A percentile compares a stretch with the other conserved stretches of the same genome.
Conservation (phyloP, 2,329 filamentous ascomycete species). For the Paramyrothecium sp. region DNA sequence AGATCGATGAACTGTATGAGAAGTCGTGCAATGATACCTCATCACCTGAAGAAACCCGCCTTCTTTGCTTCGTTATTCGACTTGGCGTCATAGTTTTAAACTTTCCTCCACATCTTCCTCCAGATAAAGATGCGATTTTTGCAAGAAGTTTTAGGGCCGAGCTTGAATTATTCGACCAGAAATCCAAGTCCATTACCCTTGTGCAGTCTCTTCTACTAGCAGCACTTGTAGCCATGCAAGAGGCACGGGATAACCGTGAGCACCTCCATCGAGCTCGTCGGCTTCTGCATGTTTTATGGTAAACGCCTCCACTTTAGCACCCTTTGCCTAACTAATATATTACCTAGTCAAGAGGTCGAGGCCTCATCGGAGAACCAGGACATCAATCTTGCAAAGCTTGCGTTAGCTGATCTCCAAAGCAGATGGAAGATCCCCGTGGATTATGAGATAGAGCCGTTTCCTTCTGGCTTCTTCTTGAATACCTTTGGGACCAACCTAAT, state of each 20-base stretch:
- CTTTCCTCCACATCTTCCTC: neutral
- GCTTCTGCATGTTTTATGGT: neutral
- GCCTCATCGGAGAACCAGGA: neutral
- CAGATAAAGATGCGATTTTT: neutral
- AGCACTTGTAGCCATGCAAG: neutral
- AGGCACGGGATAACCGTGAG: neutral
- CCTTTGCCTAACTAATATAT: neutral
- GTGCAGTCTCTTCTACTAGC: neutral
- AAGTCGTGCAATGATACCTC: neutral
- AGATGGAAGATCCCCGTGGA: neutral
- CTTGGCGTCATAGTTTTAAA: neutral
- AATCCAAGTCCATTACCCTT: neutral
- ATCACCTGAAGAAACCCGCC: neutral
- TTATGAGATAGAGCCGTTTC: neutral
- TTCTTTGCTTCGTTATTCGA: neutral
- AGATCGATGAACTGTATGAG: neutral
- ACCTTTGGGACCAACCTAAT: neutral
- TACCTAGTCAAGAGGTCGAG: neutral
- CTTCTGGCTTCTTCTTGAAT: neutral
- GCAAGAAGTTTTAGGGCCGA: neutral
- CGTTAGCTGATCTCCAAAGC: neutral
- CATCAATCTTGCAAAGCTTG: neutral
- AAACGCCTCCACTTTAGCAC: neutral
- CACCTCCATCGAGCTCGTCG: neutral
- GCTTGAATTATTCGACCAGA: neutral